These are phyloP conservation scores for Sugiyamaella grinbergsii DNA, from an alignment of 1,139 yeast genomes.

Conservation along the genomic window DNA sequence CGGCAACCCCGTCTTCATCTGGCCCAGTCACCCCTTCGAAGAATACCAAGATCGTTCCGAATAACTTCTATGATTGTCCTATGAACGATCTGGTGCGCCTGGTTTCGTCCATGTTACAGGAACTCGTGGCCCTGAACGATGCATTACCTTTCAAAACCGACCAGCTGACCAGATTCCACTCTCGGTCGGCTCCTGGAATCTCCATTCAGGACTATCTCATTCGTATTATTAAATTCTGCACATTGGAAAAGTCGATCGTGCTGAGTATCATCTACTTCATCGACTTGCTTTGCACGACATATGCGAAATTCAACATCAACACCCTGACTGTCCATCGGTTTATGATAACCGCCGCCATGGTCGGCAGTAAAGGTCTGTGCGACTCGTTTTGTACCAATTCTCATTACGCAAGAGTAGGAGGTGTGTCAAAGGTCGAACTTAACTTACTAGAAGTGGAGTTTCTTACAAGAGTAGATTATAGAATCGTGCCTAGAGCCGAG, in stretches of 20 bases:
- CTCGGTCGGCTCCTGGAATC: conserved; percentile 87
- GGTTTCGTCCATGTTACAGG: conserved; percentile 77
- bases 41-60: conserved; percentile 49
- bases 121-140: conserved; percentile 71
- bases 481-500: conserved; percentile 56
- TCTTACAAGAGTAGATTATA: conserved; percentile 75
- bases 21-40: conserved; percentile 14
- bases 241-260: conserved; percentile 78
- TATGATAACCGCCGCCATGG: conserved; percentile 83
- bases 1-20: conserved; percentile 5
- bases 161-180: conserved; percentile 82
- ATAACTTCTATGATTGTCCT: conserved; percentile 65
- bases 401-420: conserved; percentile 96
- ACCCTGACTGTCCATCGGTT: conserved; percentile 93
- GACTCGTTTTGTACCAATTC: conserved; percentile 92
- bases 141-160: conserved; percentile 47
- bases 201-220: conserved; percentile 75
- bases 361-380: conserved; percentile 89
- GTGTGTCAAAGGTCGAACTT: conserved; percentile 81
- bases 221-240: conserved; percentile 80
- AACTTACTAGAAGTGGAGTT: conserved; percentile 89
- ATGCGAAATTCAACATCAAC: conserved; percentile 78
- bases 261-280: conserved; percentile 83
- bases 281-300: conserved; percentile 77
- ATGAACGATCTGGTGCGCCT: conserved; percentile 68